phyloP scores from a whole-genome alignment of 768 basidiomycete species.

The Fibroporia radiculosa region DNA sequence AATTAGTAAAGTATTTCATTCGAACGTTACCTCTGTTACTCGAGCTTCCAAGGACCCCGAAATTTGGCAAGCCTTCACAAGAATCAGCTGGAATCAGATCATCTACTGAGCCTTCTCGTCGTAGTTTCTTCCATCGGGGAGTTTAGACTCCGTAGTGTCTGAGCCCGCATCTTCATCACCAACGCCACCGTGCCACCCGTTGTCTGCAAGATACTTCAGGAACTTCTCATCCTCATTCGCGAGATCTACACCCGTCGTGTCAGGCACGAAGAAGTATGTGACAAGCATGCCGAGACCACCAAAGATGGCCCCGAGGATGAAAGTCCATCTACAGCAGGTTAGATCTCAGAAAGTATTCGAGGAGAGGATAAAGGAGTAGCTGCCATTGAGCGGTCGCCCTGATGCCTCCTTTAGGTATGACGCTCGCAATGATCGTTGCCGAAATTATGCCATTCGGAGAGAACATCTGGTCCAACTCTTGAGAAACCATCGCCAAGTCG shows the following conservation, averaged over 20 bases:
- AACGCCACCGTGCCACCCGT: slow-evolving; percentile 60
- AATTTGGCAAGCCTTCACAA: no score
- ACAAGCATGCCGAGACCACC: slow-evolving; percentile 55
- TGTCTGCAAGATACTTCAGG: slow-evolving; percentile 47
- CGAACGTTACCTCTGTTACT: no score
- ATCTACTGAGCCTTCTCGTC: no score
- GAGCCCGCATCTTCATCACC: slow-evolving; percentile 23
- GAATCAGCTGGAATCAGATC: no score
- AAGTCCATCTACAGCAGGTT: slow-evolving; percentile 57
- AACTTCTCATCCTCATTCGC: slow-evolving; percentile 60
- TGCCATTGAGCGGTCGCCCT: slow-evolving; percentile 63
- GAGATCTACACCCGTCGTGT: slow-evolving; percentile 60
- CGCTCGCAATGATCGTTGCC: slow-evolving; percentile 57
- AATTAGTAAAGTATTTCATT: no score
- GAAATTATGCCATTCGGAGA: slow-evolving; percentile 71
- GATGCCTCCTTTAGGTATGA: slow-evolving; percentile 48
- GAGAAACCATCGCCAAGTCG: neutral
- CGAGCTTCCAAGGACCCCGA: no score
- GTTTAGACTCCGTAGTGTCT: no score
- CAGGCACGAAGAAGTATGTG: slow-evolving; percentile 62
- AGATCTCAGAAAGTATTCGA: no score
- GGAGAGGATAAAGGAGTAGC: slow-evolving; percentile 52
- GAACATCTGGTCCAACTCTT: slow-evolving; percentile 36
- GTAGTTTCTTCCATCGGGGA: no score
- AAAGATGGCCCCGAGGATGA: slow-evolving; percentile 61